Evolutionary conservation across 2,329 filamentous ascomycete species (phyloP).

Genomic region (Macrophomina pseudophaseolina): DNA sequence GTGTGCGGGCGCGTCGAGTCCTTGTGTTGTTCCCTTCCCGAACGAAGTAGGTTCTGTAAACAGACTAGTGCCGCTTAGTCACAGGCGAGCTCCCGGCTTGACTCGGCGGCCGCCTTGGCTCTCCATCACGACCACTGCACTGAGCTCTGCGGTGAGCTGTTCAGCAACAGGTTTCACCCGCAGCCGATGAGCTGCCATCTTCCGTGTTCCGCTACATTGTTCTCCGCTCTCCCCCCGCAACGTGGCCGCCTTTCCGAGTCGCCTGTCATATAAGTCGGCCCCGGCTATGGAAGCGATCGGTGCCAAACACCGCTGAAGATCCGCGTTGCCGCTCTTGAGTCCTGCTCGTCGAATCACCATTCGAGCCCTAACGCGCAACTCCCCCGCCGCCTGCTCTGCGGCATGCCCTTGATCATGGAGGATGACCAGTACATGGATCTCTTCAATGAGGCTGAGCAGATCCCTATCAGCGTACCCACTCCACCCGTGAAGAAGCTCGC

Average conservation of each 20-base stretch:
- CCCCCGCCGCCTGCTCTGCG: not conserved
- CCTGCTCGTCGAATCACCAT: not conserved
- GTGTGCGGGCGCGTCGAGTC: conserved; percentile 6
- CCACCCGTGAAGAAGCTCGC: conserved; percentile 70
- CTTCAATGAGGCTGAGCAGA: conserved; percentile 59
- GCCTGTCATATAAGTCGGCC: not conserved
- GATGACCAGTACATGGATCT: conserved; percentile 59
- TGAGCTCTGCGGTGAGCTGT: not conserved
- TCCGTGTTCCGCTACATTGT: not conserved
- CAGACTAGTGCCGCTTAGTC: conserved; percentile 12
- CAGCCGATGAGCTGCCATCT: not conserved
- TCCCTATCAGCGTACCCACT: conserved; percentile 59
- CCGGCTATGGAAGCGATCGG: conserved; percentile 10
- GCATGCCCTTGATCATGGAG: conserved; percentile 60
- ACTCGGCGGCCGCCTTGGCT: not conserved
- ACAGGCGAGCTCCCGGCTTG: not conserved
- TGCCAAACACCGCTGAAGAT: conserved; percentile 2
- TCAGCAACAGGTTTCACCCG: not conserved
- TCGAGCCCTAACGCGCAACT: not conserved
- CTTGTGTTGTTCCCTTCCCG: too few relatives aligned
- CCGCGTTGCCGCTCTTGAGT: not conserved
- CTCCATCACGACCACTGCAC: not conserved
- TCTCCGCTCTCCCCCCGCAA: not conserved
- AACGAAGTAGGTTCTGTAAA: not conserved
- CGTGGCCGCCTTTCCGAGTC: not conserved